phyloP scores from a whole-genome alignment of 2,329 filamentous ascomycete genomes.

The Arthroderma uncinatum region DNA sequence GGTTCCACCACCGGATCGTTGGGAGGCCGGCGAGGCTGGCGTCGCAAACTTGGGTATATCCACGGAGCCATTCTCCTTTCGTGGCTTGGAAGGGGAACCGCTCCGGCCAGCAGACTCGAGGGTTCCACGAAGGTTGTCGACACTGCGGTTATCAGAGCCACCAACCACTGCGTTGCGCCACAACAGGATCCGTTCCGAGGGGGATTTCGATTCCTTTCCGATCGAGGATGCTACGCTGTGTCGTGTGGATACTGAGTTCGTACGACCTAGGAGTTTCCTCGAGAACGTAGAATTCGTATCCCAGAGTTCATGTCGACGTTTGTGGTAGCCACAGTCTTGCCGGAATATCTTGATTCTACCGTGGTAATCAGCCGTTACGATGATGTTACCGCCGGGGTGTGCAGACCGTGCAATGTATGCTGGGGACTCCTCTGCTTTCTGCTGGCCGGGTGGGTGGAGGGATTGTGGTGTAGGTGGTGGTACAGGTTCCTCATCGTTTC shows the following conservation, averaged over 20 bases:
- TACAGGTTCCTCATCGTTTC: constrained; percentile 19
- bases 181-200: constrained; percentile 68
- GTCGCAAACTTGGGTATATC: neutral
- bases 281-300: constrained; percentile 69
- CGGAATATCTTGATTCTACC: constrained; percentile 90
- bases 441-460: constrained; percentile 26
- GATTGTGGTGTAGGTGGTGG: constrained; percentile 8
- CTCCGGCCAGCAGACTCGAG: constrained; percentile 30
- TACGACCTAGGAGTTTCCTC: constrained; percentile 47
- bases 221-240: constrained; percentile 38
- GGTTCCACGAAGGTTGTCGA: constrained; percentile 31
- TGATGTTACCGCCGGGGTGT: constrained; percentile 75
- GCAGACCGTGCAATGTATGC: constrained; percentile 64
- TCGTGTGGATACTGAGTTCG: constrained; percentile 48
- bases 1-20: neutral
- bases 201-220: constrained; percentile 37
- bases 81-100: constrained; percentile 39
- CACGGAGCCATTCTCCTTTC: neutral
- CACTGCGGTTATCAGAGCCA: constrained; percentile 37
- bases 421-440: constrained; percentile 55
- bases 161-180: constrained; percentile 66
- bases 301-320: constrained; percentile 65
- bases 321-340: constrained; percentile 79
- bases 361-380: constrained; percentile 79
- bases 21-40: neutral